Percentiles rank a stretch among this genome's conserved stretches.
Evolutionary conservation across 2,329 filamentous ascomycete species (phyloP).

Genomic region (Ophiostoma perfectum): DNA sequence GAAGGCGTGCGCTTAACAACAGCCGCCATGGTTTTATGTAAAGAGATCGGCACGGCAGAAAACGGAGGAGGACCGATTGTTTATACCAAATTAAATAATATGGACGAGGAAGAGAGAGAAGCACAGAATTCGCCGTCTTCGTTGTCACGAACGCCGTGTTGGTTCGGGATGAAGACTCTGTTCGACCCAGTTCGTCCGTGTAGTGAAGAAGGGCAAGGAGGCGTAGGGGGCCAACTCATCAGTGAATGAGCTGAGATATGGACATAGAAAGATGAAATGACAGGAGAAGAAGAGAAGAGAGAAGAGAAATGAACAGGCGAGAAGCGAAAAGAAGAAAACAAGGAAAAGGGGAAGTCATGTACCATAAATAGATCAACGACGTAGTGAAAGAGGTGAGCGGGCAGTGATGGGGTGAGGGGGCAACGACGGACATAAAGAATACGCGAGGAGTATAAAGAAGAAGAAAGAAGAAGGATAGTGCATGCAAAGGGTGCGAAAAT

Average conservation of each 20-base stretch:
- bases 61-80: no score
- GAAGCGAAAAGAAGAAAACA: neutral
- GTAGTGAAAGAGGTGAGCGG: neutral
- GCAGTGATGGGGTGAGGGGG: neutral
- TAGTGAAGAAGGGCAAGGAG: neutral
- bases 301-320: neutral
- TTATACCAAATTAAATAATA: neutral
- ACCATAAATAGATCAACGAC: conserved; percentile 11
- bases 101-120: neutral
- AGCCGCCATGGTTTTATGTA: neutral
- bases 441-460: neutral
- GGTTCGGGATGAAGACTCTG: neutral
- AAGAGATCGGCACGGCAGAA: neutral
- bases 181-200: neutral
- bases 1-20: conserved; percentile 10
- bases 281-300: neutral
- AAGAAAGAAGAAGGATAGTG: neutral
- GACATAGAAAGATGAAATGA: neutral
- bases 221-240: no score
- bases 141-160: neutral
- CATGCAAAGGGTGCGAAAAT: neutral
- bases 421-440: neutral
- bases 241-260: neutral
- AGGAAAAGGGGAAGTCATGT: conserved; percentile 8
- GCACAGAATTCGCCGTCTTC: neutral